Percentiles rank a stretch among this genome's conserved stretches.
These are phyloP conservation scores for Neurospora crassa DNA, from an alignment of 2,329 filamentous ascomycete species.

Conservation along the genomic window DNA sequence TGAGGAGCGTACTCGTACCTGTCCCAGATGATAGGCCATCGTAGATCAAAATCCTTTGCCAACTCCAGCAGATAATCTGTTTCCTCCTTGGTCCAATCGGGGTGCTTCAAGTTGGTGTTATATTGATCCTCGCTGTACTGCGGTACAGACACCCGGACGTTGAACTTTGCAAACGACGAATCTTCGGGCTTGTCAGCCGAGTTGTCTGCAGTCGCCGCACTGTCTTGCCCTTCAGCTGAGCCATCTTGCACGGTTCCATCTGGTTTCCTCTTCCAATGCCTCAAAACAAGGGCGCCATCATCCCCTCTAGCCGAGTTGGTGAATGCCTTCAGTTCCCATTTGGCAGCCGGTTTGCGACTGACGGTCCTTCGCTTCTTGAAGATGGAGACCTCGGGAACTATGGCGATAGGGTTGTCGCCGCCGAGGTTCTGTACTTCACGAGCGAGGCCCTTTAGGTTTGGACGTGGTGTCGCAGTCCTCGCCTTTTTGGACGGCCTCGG, in stretches of 20 bases:
- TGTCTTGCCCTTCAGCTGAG: slow-evolving; percentile 11
- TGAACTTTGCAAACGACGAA: slow-evolving; percentile 74
- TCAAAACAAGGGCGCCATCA: slow-evolving; percentile 57
- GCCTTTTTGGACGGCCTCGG: slow-evolving; percentile 63
- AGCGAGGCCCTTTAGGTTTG: slow-evolving; percentile 53
- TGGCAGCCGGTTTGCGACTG: slow-evolving; percentile 44
- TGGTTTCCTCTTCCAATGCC: slow-evolving; percentile 68
- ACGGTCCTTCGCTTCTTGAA: slow-evolving; percentile 51
- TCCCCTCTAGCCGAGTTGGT: slow-evolving; percentile 61
- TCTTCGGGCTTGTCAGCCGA: slow-evolving; percentile 35
- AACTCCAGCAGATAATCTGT: slow-evolving; percentile 81
- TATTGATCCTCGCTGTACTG: slow-evolving; percentile 86
- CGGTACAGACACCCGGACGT: slow-evolving; percentile 68
- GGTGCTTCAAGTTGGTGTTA: slow-evolving; percentile 58
- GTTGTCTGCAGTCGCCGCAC: slow-evolving; percentile 25
- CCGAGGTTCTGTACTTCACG: slow-evolving; percentile 57
- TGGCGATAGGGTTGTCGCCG: slow-evolving; percentile 57
- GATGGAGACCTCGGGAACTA: slow-evolving; percentile 49
- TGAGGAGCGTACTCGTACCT: slow-evolving; percentile 68
- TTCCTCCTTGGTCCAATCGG: slow-evolving; percentile 84
- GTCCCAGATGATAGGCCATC: slow-evolving; percentile 88
- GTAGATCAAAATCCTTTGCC: slow-evolving; percentile 69
- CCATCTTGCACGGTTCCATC: slow-evolving; percentile 20
- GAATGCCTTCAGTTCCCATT: slow-evolving; percentile 63
- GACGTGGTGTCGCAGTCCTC: slow-evolving; percentile 51